Percentiles rank a stretch among this genome's conserved stretches.
Conservation (phyloP, 2,329 filamentous ascomycete species). For the Lasiodiplodia citricola region DNA sequence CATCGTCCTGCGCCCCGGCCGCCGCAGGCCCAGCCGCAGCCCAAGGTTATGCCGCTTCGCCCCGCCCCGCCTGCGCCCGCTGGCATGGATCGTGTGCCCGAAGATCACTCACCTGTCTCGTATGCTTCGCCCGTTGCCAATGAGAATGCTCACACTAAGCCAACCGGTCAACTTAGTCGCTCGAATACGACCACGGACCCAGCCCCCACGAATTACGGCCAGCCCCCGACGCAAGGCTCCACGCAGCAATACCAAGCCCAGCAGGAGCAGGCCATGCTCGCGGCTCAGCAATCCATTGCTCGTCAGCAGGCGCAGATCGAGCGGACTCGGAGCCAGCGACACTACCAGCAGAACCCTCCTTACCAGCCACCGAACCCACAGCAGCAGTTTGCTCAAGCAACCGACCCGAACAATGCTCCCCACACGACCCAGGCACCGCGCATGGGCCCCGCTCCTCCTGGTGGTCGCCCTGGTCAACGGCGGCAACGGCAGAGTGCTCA, state of each 20-base stretch:
- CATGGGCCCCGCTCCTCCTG: conserved; percentile 59
- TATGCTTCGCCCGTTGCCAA: conserved; percentile 47
- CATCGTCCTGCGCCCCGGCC: conserved; percentile 86
- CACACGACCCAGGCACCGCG: conserved; percentile 51
- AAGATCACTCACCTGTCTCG: conserved; percentile 48
- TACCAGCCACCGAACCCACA: conserved; percentile 52
- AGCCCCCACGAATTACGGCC: conserved; percentile 35
- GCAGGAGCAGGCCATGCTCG: conserved; percentile 81
- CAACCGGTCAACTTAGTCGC: conserved; percentile 47
- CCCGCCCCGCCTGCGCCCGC: conserved; percentile 60
- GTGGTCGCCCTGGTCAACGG: conserved; percentile 71
- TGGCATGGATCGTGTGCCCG: conserved; percentile 42
- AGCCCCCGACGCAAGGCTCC: conserved; percentile 28
- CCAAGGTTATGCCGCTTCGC: conserved; percentile 61
- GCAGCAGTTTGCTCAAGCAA: conserved; percentile 54
- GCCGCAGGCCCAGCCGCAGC: conserved; percentile 57
- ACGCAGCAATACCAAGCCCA: conserved; percentile 67
- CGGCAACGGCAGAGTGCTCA: conserved; percentile 71
- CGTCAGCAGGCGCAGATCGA: conserved; percentile 66
- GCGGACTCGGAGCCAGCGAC: conserved; percentile 71
- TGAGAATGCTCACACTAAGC: conserved; percentile 32
- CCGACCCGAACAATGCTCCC: conserved; percentile 50
- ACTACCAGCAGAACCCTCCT: conserved; percentile 37
- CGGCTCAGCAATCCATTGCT: conserved; percentile 74
- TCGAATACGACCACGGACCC: conserved; percentile 48